Conservation (phyloP, 192 early-diverging fungal species). For the Podila epigama region DNA sequence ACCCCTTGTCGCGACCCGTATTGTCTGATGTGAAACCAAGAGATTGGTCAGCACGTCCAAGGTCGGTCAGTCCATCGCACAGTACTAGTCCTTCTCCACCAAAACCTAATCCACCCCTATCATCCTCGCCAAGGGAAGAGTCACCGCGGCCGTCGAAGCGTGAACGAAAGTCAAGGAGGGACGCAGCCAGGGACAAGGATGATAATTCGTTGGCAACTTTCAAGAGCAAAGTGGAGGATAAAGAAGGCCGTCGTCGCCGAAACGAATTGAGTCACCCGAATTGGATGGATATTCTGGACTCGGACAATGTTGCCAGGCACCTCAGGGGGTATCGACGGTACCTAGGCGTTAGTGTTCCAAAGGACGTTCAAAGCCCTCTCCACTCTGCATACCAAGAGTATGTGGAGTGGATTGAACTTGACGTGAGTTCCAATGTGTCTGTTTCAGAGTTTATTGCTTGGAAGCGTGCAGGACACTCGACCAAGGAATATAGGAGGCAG, state of each 20-base stretch:
- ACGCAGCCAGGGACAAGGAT: too few species aligned
- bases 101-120: too few species aligned
- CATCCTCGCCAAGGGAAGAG: too few species aligned
- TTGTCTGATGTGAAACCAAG: not conserved
- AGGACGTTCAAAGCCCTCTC: not conserved
- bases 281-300: not conserved
- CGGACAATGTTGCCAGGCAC: not conserved
- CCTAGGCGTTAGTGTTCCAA: not conserved
- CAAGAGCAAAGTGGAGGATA: too few species aligned
- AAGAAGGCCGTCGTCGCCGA: not conserved
- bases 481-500: conserved; percentile 6
- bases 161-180: too few species aligned
- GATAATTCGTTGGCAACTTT: too few species aligned
- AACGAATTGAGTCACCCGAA: not conserved
- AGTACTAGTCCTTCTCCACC: too few species aligned
- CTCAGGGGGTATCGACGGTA: not conserved
- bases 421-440: conserved; percentile 1
- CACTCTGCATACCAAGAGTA: conserved; percentile 35
- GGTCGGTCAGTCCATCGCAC: not conserved
- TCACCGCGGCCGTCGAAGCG: too few species aligned
- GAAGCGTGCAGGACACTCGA: conserved; percentile 26
- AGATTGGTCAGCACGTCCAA: not conserved
- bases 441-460: conserved; percentile 20
- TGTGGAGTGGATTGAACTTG: conserved; percentile 42
- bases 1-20: not conserved